Percentiles rank a stretch among this genome's conserved stretches.
Conservation (phyloP, 1,139 yeast species). For the Zygoascus sp. region DNA sequence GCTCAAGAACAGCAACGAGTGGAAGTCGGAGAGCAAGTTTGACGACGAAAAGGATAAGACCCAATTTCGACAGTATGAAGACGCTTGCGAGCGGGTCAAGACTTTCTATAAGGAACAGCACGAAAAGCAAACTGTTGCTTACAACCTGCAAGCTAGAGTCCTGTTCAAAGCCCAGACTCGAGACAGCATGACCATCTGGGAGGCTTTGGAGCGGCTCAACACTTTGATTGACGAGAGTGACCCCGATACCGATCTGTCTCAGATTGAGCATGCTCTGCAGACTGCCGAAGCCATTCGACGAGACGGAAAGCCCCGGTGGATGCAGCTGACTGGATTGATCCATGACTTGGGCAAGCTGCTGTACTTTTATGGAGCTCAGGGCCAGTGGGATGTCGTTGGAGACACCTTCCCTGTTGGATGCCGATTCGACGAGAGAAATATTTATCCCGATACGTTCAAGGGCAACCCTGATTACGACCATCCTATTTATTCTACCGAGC, state of each 20-base stretch:
- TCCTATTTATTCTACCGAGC: slow-evolving; percentile 62
- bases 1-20: slow-evolving; percentile 25
- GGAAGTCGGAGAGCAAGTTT: slow-evolving; percentile 23
- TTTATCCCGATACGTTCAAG: slow-evolving; percentile 55
- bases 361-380: slow-evolving; percentile 65
- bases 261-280: slow-evolving; percentile 70
- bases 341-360: slow-evolving; percentile 68
- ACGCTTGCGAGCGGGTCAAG: slow-evolving; percentile 66
- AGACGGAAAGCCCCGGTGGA: slow-evolving; percentile 70
- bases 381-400: slow-evolving; percentile 83
- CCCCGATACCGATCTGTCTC: slow-evolving; percentile 71
- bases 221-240: slow-evolving; percentile 65
- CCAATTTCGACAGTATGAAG: slow-evolving; percentile 59
- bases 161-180: slow-evolving; percentile 62
- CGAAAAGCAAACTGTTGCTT: slow-evolving; percentile 66
- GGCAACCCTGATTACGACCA: slow-evolving; percentile 58
- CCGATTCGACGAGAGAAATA: slow-evolving; percentile 54
- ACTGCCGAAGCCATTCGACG: slow-evolving; percentile 70
- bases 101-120: slow-evolving; percentile 67
- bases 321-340: slow-evolving; percentile 66
- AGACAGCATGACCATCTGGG: slow-evolving; percentile 70
- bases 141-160: slow-evolving; percentile 64
- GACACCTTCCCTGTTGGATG: slow-evolving; percentile 78
- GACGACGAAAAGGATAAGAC: slow-evolving; percentile 29
- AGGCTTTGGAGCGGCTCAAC: slow-evolving; percentile 59